Evolutionary conservation across 176 grass and related monocot species (phyloP), one percentile per base, ranked within the genome.

Genomic region (Triticum urartu): DNA sequence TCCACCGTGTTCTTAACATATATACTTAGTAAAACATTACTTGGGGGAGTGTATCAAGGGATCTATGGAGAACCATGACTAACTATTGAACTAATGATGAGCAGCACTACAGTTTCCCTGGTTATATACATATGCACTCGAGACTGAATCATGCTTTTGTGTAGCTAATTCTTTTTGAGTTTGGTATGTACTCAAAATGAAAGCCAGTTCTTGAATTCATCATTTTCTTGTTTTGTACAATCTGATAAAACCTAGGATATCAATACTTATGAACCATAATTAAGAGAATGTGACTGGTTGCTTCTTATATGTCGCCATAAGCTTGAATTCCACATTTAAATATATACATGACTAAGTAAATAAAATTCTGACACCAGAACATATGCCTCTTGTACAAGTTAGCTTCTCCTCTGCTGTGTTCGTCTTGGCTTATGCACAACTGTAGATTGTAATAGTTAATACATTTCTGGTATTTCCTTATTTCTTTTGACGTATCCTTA

Each of bases 401-500:
- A 6, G 38, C 84, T 34, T 81, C 65, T 45, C 66, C 7, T 56
- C 6, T 82, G 40, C 42, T 66, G 11, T 66, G 40, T 47, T 63
- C 82, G 18, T 83, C 69, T 65, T 75, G 24, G 32, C 32, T 72
- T 70, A 21, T 79, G 63, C 40, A 42, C 24, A 42, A 77, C 38
- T 32, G 54, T 54, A 62, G 58, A 63, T 32, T 69, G 21, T 48
- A 28, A 42, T 65, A 33, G 42, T 61, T 39, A 54, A 65, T 58
- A 42, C 43, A 25, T 30, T 79, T 90, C 33, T 24, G 52, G 10
- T 76, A 64, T 52, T 64, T 75, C 5, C n/a, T 67, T 85, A 45
- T 67, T 71, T 34, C 25, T 86, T 64, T 54, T 58, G 28, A 63
- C 47, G 64, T 83, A 59, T 86, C 61, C 15, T 20, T 90, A 39